Evolutionary conservation across 305 asterid genomes (phyloP), one percentile per base, ranked within the genome.

Genomic region (Solanum hybrid): DNA sequence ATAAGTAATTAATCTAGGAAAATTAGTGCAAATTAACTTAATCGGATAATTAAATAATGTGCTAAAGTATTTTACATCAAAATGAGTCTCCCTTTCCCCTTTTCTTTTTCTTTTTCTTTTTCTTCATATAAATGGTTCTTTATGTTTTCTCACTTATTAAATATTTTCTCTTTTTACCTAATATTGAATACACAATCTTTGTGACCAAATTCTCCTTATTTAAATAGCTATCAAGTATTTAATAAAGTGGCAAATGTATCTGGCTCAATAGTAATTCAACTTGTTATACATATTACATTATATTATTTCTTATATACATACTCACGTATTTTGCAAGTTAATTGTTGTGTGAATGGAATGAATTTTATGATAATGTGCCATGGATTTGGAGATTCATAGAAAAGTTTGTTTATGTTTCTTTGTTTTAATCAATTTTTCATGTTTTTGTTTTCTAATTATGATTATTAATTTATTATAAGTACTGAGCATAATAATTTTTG

Each of bases 181-280:
- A 22, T 15, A 77, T 19, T 34, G 17, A 78, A 29, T 45, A 82
- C 40, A 45, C 87, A 45, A 10, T 45, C 15, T 45, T 22, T 4
- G 19, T 84, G 64, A 34, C 91, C 34, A 89, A 17, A 29, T 42
- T 88, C 73, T 71, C 86, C 89, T 64, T 75, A 32, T 75, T 75
- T 22, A 75, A 37, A n/a, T 24, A 19, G 4, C 10, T 38, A 42
- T 15, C 4, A 29, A 82, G 72, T 40, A 81, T 27, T 27, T 82
- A 8, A 45, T 82, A 9, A 9, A 78, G 17, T 3, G 27, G 27
- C 1, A 27, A 82, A 42, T 82, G 72, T 45, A 82, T 45, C 38
- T 45, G 10, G 17, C 26, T 45, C 9, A 82, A 29, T 82, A 45
- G 19, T 29, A 66, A 66, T 15, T 17, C 27, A 22, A 45, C 6